Base-by-base conservation (phyloP, 495 filamentous ascomycete species). In the Hypoxylon fuscum region DNA sequence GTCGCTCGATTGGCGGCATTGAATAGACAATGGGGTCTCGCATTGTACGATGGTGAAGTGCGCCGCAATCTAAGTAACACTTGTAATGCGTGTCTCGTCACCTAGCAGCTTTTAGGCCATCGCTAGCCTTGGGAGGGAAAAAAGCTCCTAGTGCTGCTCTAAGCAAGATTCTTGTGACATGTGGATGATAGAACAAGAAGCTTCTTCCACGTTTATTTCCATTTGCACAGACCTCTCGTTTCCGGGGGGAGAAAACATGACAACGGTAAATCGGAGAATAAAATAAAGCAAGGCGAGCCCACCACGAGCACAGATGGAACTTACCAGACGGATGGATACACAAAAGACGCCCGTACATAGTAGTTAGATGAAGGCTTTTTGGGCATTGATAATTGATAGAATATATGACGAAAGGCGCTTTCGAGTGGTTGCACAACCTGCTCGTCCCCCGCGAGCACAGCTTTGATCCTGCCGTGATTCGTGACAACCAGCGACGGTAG, bases 61-160 rank as follows among this genome's bases (percentile, higher is more conserved):
- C 48, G 57, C 63, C 57, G 63, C 57, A 62, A 66, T 66, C 35
- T 66, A 66, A 54, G 51, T 55, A 64, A 47, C 52, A 61, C 62
- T 60, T 42, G 56, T 56, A n/a, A 62, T 62, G 32, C 34, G 52
- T 66, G 57, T 62, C 41, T 57, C 63, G 57, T 59, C 46, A 35
- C 40, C 29, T 43, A 42, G 29, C 63, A 58, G 63, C 46, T 22
- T 56, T 53, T 47, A 34, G 46, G 25, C 46, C 35, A 22, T 54
- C 47, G 23, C 52, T 50, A 61, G 57, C 46, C 18, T 18, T 40
- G 55, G 27, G 20, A 12, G 14, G 2, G 8, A 40, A 37, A 56
- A 51, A 53, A 58, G 17, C 17, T 54, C 46, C 51, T 55, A 61
- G 46, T 48, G 60, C 37, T 52, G 38, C 42, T 48, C 41, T 25